Evolutionary conservation across 2,329 filamentous ascomycete species (phyloP).

Genomic region (Dactylonectria estremocensis): DNA sequence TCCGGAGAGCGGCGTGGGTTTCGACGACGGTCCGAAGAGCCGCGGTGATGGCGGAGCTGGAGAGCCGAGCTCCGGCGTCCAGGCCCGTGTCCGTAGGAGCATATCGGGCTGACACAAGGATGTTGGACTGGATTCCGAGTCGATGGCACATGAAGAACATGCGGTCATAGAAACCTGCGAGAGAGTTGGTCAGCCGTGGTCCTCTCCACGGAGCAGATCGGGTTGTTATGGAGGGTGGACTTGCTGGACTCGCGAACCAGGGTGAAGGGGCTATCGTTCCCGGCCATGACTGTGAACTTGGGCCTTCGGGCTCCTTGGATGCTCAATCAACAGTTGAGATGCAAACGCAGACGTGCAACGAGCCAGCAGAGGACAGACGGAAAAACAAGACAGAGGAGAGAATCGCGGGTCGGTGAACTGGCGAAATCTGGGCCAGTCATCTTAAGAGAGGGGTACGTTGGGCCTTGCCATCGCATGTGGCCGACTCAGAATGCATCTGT

Average conservation of each 20-base stretch:
- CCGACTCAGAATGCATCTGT: neutral
- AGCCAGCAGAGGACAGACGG: neutral
- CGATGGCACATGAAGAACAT: slow-evolving; percentile 36
- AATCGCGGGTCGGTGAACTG: neutral
- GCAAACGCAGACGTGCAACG: neutral
- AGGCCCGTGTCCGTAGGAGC: neutral
- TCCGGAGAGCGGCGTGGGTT: slow-evolving; percentile 34
- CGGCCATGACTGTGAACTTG: slow-evolving; percentile 3
- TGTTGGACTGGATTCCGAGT: slow-evolving; percentile 44
- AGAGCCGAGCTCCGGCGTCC: neutral
- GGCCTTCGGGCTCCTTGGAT: neutral
- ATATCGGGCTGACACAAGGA: slow-evolving; percentile 42
- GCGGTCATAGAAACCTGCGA: slow-evolving; percentile 26
- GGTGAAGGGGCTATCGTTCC: slow-evolving; percentile 6
- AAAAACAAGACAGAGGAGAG: neutral
- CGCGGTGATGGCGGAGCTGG: slow-evolving; percentile 24
- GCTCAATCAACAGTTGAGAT: neutral
- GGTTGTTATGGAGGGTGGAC: neutral
- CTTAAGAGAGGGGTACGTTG: neutral
- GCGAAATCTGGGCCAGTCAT: neutral
- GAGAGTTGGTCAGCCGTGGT: neutral
- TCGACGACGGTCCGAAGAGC: slow-evolving; percentile 37
- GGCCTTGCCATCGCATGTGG: neutral
- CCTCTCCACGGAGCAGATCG: neutral
- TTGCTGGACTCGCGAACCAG: slow-evolving; percentile 26